Base-by-base conservation (phyloP, 2,329 filamentous ascomycete species). In the Scedosporium dehoogii region DNA sequence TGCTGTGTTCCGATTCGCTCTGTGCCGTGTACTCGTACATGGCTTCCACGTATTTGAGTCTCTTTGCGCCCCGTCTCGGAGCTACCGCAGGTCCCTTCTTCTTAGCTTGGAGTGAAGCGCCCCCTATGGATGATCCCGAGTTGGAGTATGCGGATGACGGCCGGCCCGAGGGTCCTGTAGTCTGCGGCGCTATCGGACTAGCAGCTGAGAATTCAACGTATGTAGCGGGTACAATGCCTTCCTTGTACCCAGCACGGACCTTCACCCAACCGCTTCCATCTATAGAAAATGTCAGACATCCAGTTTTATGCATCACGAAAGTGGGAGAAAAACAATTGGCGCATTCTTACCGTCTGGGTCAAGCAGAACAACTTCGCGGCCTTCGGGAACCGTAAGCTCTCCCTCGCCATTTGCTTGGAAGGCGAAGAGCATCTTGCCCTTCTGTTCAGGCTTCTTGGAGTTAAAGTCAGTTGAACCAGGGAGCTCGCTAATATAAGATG, bases 21-120 rank as follows among this genome's bases (percentile, higher is more conserved):
- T 91, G 87, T 18, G 93, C 91, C 60, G 87, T 81, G 73, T 99
- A 99, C 59, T 94, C 91, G 73, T 97, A 99, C 69, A 97, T 67
- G 1, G 94, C 94, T 72, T 96, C 90, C 1, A 96, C 93, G 69
- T 97, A 96, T 71, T 89, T 91, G 42, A 97, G 80, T 73, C 96
- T 96, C 84, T 96, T 97, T 3, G 92, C 92, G 14, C 92, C 92
- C 9, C 92, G 85, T 67, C 88, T 88, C 3, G 94, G 94, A 14
- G 94, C 94, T 4, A 99, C 94, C 0, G 88, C 92, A 0, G 92
- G 92, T 0, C 92, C 92, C 73, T 96, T 92, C 75, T 96, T 96
- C 78, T 92, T 96, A 46, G 73, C 3, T 14, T 53, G 41, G 14
- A 23, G 21, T 14, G 59, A 56, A 25, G 59, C 38, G 56, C 61